These are phyloP conservation scores for Didymella glomerata DNA, from an alignment of 2,329 filamentous ascomycete genomes.

Conservation along the genomic window DNA sequence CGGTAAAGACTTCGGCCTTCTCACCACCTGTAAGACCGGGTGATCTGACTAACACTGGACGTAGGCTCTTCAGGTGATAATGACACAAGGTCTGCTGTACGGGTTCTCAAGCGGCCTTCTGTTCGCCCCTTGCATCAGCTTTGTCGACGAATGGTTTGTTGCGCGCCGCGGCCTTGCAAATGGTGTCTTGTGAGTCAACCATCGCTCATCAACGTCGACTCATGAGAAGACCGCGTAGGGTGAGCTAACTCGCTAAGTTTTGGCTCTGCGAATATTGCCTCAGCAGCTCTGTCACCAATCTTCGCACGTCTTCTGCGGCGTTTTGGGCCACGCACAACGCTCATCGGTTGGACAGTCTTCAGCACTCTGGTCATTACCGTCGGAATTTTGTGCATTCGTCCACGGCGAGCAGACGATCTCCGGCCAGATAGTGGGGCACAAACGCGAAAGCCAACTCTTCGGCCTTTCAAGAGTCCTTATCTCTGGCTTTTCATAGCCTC, in stretches of 20 bases:
- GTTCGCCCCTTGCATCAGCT: slow-evolving; percentile 5
- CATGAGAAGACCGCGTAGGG: too few relatives aligned
- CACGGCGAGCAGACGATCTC: not conserved
- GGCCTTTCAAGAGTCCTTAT: not conserved
- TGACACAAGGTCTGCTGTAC: slow-evolving; percentile 8
- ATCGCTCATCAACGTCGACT: not conserved
- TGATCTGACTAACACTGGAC: too few relatives aligned
- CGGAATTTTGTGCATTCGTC: slow-evolving; percentile 2
- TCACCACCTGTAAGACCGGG: too few relatives aligned
- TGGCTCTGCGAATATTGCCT: slow-evolving; percentile 6
- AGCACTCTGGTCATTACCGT: not conserved
- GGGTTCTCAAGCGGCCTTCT: slow-evolving; percentile 6
- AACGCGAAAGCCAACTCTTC: not conserved
- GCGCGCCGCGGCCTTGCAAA: slow-evolving; percentile 3
- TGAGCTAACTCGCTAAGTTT: not conserved
- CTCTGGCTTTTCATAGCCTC: not conserved
- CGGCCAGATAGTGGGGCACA: not conserved
- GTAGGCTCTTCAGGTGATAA: slow-evolving; percentile 7
- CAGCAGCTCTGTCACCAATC: slow-evolving; percentile 3
- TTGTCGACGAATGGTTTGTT: slow-evolving; percentile 9
- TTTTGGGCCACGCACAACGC: slow-evolving; percentile 4
- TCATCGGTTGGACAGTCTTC: slow-evolving; percentile 3
- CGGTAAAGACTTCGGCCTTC: not conserved
- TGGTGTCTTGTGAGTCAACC: slow-evolving; percentile 3
- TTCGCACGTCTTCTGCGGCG: slow-evolving; percentile 1